Percentiles rank a stretch among this genome's conserved stretches.
Conservation (phyloP, 2,329 filamentous ascomycete genomes). For the Fusarium goolgardi region DNA sequence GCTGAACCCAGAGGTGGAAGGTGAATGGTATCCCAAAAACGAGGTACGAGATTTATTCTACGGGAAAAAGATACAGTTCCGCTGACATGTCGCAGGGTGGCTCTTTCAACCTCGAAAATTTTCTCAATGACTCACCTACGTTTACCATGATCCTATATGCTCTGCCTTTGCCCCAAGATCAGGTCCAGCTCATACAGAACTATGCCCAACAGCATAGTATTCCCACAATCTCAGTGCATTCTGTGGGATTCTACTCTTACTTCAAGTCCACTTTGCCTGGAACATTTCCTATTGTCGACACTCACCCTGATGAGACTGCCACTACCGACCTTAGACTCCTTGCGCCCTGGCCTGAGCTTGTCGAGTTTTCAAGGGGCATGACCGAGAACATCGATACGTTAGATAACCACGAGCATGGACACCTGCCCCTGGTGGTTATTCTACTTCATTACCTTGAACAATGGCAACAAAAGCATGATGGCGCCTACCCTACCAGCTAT, state of each 20-base stretch:
- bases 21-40: constrained; percentile 71
- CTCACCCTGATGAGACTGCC: constrained; percentile 88
- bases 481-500: constrained; percentile 77
- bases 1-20: constrained; percentile 91
- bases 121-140: constrained; percentile 55
- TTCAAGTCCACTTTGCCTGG: constrained; percentile 83
- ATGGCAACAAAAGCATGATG: constrained; percentile 80
- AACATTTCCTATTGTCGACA: constrained; percentile 94
- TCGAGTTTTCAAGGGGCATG: constrained; percentile 72
- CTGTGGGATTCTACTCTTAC: constrained; percentile 90
- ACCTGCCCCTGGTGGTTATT: constrained; percentile 87
- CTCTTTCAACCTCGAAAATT: constrained; percentile 52
- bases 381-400: constrained; percentile 76
- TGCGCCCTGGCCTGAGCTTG: constrained; percentile 85
- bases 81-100: constrained; percentile 42
- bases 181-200: constrained; percentile 58
- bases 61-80: neutral
- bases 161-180: constrained; percentile 59
- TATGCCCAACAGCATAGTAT: constrained; percentile 69
- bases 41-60: constrained; percentile 42
- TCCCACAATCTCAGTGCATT: constrained; percentile 85
- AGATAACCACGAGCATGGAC: constrained; percentile 85
- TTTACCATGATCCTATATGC: constrained; percentile 69
- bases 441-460: constrained; percentile 83
- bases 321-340: constrained; percentile 87